Evolutionary conservation across 495 filamentous ascomycete genomes (phyloP).

Genomic region (Elasticomyces elasticus): DNA sequence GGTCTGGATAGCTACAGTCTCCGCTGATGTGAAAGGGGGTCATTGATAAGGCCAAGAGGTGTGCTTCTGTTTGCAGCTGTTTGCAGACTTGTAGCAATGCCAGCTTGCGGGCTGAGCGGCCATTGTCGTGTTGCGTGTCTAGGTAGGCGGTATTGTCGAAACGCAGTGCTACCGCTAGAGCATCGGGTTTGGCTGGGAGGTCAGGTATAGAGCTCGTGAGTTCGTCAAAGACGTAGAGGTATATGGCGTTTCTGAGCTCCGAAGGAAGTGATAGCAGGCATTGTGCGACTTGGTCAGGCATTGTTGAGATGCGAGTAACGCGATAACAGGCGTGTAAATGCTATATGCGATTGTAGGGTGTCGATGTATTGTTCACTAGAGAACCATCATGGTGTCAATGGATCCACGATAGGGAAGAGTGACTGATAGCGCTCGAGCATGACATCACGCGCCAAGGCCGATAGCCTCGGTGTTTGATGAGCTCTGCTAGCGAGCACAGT

Average conservation of each 20-base stretch:
- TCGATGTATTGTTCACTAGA: too few species aligned
- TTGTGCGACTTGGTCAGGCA: not conserved
- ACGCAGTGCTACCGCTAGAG: not conserved
- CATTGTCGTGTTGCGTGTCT: not conserved
- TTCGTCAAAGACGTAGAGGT: slow-evolving; percentile 14
- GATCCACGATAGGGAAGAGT: too few species aligned
- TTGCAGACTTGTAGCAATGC: slow-evolving; percentile 61
- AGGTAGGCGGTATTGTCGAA: not conserved
- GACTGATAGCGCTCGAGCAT: too few species aligned
- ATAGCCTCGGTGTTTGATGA: too few species aligned
- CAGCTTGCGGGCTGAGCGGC: slow-evolving; percentile 4
- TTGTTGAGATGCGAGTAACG: not conserved
- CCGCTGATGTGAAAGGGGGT: slow-evolving; percentile 18
- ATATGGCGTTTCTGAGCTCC: slow-evolving; percentile 19
- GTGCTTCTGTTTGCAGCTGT: slow-evolving; percentile 78
- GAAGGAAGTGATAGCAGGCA: slow-evolving; percentile 17
- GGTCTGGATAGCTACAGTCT: not conserved
- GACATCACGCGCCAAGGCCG: too few species aligned
- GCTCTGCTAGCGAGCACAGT: too few species aligned
- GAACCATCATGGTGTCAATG: too few species aligned
- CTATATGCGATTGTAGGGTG: too few species aligned
- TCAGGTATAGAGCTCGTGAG: not conserved
- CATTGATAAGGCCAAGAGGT: slow-evolving; percentile 16
- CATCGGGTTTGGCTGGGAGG: not conserved
- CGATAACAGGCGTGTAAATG: too few species aligned